Conservation (phyloP, 2,329 filamentous ascomycete species). For the Neonectria faginata region DNA sequence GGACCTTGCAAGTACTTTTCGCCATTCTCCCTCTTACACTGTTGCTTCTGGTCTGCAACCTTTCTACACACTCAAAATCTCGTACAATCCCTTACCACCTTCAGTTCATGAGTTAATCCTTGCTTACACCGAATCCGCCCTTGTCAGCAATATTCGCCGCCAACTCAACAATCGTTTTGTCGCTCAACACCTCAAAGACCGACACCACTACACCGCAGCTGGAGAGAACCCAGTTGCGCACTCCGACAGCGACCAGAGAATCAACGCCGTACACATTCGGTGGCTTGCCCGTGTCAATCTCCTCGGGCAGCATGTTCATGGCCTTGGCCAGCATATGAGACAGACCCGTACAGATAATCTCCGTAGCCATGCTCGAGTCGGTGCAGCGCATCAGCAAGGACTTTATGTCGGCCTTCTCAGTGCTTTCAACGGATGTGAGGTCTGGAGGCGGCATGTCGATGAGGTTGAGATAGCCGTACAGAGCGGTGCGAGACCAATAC, state of each 20-base stretch:
- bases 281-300: slow-evolving; percentile 57
- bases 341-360: slow-evolving; percentile 53
- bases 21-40: neutral
- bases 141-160: slow-evolving; percentile 51
- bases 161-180: slow-evolving; percentile 55
- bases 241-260: slow-evolving; percentile 63
- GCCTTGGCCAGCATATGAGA: slow-evolving; percentile 56
- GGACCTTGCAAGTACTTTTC: neutral
- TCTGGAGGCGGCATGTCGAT: slow-evolving; percentile 57
- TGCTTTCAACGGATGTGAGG: slow-evolving; percentile 34
- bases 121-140: slow-evolving; percentile 45
- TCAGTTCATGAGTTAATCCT: slow-evolving; percentile 8
- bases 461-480: slow-evolving; percentile 61
- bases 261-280: slow-evolving; percentile 63
- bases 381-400: slow-evolving; percentile 48
- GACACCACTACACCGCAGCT: slow-evolving; percentile 59
- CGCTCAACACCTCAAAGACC: slow-evolving; percentile 61
- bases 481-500: slow-evolving; percentile 64
- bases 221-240: slow-evolving; percentile 63
- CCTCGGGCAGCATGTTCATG: slow-evolving; percentile 58
- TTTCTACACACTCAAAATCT: neutral
- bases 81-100: neutral
- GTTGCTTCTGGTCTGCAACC: neutral
- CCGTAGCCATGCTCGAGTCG: slow-evolving; percentile 46
- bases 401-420: slow-evolving; percentile 46